Evolutionary conservation across 2,329 filamentous ascomycete species (phyloP).

Genomic region (Colletotrichum tropicale): DNA sequence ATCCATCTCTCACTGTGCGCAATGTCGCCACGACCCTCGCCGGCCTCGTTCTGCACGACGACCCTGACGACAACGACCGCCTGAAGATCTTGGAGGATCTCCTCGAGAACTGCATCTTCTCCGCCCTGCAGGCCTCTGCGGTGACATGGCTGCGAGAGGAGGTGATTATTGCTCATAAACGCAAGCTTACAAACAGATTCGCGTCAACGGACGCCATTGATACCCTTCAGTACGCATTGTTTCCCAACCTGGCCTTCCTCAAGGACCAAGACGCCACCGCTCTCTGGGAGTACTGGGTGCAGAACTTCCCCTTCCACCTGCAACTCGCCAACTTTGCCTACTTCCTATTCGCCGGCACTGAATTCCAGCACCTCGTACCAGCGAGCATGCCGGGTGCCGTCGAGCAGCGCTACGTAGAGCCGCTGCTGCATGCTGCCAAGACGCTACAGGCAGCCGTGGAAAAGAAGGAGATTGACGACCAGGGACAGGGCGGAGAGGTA

Average conservation of each 20-base stretch:
- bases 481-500: conserved; percentile 28
- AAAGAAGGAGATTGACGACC: conserved; percentile 33
- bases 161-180: conserved; percentile 50
- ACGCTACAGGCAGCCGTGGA: conserved; percentile 34
- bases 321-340: conserved; percentile 66
- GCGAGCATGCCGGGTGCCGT: conserved; percentile 61
- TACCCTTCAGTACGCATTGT: conserved; percentile 64
- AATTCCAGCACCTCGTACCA: conserved; percentile 54
- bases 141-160: conserved; percentile 70
- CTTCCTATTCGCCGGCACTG: conserved; percentile 54
- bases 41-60: conserved; percentile 59
- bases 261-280: conserved; percentile 43
- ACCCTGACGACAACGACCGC: conserved; percentile 63
- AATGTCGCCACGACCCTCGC: conserved; percentile 60
- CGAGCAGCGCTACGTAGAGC: conserved; percentile 62
- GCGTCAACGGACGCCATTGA: conserved; percentile 60
- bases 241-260: conserved; percentile 59
- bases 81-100: conserved; percentile 68
- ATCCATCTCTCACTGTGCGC: conserved; percentile 56
- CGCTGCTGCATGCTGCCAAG: conserved; percentile 50
- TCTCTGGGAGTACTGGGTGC: conserved; percentile 52
- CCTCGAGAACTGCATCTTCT: conserved; percentile 68
- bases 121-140: conserved; percentile 65
- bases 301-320: conserved; percentile 59
- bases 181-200: conserved; percentile 43